Evolutionary conservation across 768 basidiomycete genomes (phyloP).

Genomic region (Agaricus blazei): DNA sequence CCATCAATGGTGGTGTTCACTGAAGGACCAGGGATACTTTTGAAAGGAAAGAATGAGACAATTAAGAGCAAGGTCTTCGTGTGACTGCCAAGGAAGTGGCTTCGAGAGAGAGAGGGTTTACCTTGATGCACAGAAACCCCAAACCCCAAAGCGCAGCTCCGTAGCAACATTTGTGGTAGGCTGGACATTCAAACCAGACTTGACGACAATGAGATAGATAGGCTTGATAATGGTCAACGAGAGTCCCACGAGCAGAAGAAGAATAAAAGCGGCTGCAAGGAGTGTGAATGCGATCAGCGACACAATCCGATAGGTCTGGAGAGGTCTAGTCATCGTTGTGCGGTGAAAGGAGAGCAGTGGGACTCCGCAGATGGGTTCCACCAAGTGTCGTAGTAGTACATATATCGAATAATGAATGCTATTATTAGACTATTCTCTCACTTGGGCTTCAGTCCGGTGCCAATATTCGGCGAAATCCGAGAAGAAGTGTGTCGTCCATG

Average conservation of each 20-base stretch:
- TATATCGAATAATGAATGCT: neutral
- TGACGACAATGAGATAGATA: constrained; percentile 55
- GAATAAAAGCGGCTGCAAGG: constrained; percentile 59
- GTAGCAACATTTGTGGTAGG: constrained; percentile 49
- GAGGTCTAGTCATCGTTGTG: constrained; percentile 20
- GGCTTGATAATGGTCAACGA: constrained; percentile 71
- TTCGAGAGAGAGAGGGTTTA: constrained; percentile 11
- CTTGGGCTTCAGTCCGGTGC: neutral
- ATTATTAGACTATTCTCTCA: constrained; percentile 9
- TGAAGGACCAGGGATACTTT: constrained; percentile 24
- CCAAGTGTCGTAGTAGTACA: neutral
- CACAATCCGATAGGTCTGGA: constrained; percentile 40
- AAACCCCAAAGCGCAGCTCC: constrained; percentile 69
- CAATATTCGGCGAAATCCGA: no score
- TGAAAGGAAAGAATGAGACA: constrained; percentile 18
- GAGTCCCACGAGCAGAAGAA: constrained; percentile 71
- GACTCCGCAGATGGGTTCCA: neutral
- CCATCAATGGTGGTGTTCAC: constrained; percentile 24
- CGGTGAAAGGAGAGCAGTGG: neutral
- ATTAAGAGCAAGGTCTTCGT: constrained; percentile 2
- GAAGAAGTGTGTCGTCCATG: no score
- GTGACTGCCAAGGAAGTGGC: neutral
- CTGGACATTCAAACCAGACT: constrained; percentile 23
- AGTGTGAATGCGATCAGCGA: constrained; percentile 43
- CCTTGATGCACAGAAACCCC: constrained; percentile 76